Evolutionary conservation across 2,329 filamentous ascomycete genomes (phyloP).

Genomic region (Aureobasidium leucospermi): DNA sequence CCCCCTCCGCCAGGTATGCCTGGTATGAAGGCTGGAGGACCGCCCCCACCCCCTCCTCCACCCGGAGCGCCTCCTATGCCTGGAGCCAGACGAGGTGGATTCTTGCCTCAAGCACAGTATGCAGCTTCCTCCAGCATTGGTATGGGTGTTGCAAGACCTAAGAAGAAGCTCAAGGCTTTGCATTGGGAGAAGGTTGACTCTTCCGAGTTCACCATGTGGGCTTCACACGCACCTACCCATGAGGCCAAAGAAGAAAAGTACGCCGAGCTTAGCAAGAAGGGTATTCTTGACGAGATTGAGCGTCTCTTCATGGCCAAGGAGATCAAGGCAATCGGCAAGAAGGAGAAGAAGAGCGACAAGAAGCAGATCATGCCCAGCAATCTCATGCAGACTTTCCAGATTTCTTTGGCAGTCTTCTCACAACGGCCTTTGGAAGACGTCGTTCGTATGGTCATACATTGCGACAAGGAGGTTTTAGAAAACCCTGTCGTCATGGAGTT

Average conservation of each 20-base stretch:
- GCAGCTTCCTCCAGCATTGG: slow-evolving; percentile 53
- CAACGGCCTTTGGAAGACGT: slow-evolving; percentile 74
- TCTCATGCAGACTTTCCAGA: slow-evolving; percentile 83
- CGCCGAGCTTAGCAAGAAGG: slow-evolving; percentile 82
- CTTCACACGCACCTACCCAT: slow-evolving; percentile 72
- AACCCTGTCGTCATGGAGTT: slow-evolving; percentile 96
- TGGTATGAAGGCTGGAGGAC: slow-evolving; percentile 41
- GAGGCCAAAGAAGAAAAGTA: slow-evolving; percentile 95
- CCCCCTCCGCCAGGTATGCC: slow-evolving; percentile 46
- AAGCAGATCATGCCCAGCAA: slow-evolving; percentile 94
- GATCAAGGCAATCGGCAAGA: slow-evolving; percentile 74
- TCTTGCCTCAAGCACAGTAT: slow-evolving; percentile 57
- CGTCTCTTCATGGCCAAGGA: slow-evolving; percentile 97
- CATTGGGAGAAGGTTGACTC: slow-evolving; percentile 99
- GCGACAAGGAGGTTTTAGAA: slow-evolving; percentile 79
- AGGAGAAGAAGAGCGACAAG: slow-evolving; percentile 80
- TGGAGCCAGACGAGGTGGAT: slow-evolving; percentile 58
- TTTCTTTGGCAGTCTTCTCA: slow-evolving; percentile 91
- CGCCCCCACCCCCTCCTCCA: slow-evolving; percentile 53
- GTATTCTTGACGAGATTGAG: slow-evolving; percentile 95
- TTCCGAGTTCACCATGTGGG: slow-evolving; percentile 88
- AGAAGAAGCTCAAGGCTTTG: slow-evolving; percentile 98
- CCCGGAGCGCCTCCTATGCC: slow-evolving; percentile 59
- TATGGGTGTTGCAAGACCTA: slow-evolving; percentile 76
- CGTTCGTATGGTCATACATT: slow-evolving; percentile 90